Evolutionary conservation across 2,329 filamentous ascomycete species (phyloP), one percentile per base, ranked within the genome.

Genomic region (Alternaria metachromatica): DNA sequence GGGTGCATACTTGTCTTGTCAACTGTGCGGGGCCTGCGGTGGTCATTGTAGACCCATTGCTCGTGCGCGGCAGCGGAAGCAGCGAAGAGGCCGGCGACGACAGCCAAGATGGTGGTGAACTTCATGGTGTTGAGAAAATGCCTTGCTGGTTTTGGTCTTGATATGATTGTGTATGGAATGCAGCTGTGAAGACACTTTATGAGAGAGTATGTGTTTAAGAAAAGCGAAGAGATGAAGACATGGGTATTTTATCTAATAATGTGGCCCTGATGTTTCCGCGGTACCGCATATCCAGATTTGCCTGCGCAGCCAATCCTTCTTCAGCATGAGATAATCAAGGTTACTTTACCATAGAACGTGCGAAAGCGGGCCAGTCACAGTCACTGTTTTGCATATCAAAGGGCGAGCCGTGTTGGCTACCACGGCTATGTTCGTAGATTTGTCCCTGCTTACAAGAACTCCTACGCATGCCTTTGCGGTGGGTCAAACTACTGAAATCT

Each of bases 201-300:
- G 20, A 6, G 8, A 7, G 1, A 7, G 5, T 3, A 18, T 37
- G 49, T 23, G 12, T 23, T 20, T 5, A 3, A 6, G 4, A 12
- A 6, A 21, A 23, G n/a, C 3, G 13, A 2, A 7, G 3, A 3
- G 3, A 21, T 6, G 6, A 11, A 3, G 15, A 21, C 6, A 23
- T 1, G 0, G 12, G 4, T 2, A 2, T n/a, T 10, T 23, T 37
- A 4, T 23, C 0, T 5, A 5, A 12, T 5, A 12, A n/a, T 53
- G 8, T 6, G 13, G 20, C 12, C 20, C 12, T 9, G 15, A 15
- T n/a, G 20, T 8, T 53, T 37, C 28, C 13, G 3, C 5, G 28
- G 49, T 53, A 37, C 49, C 15, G 33, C 4, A 2, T n/a, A 41
- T 41, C 33, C 9, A 41, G 5, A 41, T 0, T 15, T 28, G 21